Base-by-base conservation (phyloP, 2,329 filamentous ascomycete species). In the Cladosporium sp. region DNA sequence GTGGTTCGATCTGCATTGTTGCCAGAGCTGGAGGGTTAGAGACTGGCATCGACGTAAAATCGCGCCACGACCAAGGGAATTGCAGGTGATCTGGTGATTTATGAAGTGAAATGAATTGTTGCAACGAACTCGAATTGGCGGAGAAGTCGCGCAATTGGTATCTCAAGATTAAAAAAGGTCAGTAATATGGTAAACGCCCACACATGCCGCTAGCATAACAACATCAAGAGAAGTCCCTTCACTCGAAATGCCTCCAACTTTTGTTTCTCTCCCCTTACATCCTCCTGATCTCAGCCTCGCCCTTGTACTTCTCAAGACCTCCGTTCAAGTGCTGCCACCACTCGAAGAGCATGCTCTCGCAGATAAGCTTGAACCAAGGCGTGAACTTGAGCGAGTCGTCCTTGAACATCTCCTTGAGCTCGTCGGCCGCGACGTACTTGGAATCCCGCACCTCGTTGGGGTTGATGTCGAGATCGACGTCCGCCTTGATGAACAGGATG, bases 351-450 rank as follows among this genome's bases (percentile, higher is more conserved):
- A 97, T 91, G 43, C 89, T 90, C 70, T 97, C 80, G 79, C 93
- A 99, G 66, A 99, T 97, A 60, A 99, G 84, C 79, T 96, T 96
- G 78, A 99, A 99, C 93, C 93, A 99, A 1, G 93, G 93, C 1
- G 93, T 99, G 71, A 97, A 97, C 63, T 85, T 87, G 61, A 95
- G 78, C 47, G 73, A 78, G 3, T 86, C 82, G 65, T 96, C 86
- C 63, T 84, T 75, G 70, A 99, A 96, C 79, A 92, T 88, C 60
- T 79, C 68, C 78, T 89, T 93, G 59, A 99, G 78, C 62, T 90
- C 84, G 19, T 90, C 85, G 36, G 88, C 80, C 18, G 84, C 84
- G 54, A 96, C 91, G 63, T 95, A 99, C 68, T 84, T 80, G 18
- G 86, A 88, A 58, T 87, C 92, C 64, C 84, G 83, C 42, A 90